Percentiles rank a stretch among this genome's conserved stretches.
Conservation (phyloP, 805 yeast genomes). For the Cyberlindnera nakhonratchasimensis region DNA sequence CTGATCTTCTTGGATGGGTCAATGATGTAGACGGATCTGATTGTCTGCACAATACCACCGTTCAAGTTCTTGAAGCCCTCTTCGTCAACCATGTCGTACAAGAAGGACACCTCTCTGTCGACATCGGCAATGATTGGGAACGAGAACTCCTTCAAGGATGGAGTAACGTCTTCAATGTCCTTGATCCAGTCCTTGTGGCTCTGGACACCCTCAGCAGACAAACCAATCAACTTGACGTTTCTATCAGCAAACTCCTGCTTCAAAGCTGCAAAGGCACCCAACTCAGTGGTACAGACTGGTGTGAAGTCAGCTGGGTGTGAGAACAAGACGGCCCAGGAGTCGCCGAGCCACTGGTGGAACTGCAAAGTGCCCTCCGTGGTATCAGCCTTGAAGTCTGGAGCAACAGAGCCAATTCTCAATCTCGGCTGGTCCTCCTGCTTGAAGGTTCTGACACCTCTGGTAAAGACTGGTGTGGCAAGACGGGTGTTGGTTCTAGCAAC, state of each 20-base stretch:
- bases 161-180: conserved; percentile 82
- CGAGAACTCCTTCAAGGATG: conserved; percentile 62
- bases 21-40: conserved; percentile 88
- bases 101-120: conserved; percentile 77
- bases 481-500: conserved; percentile 17
- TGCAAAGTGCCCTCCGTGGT: conserved; percentile 80
- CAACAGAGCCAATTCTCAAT: conserved; percentile 76
- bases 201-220: conserved; percentile 80
- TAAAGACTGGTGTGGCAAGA: conserved; percentile 24
- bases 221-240: conserved; percentile 83
- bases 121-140: conserved; percentile 93
- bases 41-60: conserved; percentile 77
- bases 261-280: conserved; percentile 88
- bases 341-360: conserved; percentile 84
- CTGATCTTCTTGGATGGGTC: conserved; percentile 90
- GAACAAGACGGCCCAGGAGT: conserved; percentile 84
- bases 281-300: conserved; percentile 94
- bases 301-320: conserved; percentile 97
- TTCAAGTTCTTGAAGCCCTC: conserved; percentile 72
- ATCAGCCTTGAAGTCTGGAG: conserved; percentile 84
- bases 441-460: conserved; percentile 42
- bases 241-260: conserved; percentile 86
- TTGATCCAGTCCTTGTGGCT: conserved; percentile 83
- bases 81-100: conserved; percentile 86
- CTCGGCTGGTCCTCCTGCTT: conserved; percentile 55